Evolutionary conservation across 768 basidiomycete genomes (phyloP), one percentile per base, ranked within the genome.

Genomic region (Collybiopsis luxurians): DNA sequence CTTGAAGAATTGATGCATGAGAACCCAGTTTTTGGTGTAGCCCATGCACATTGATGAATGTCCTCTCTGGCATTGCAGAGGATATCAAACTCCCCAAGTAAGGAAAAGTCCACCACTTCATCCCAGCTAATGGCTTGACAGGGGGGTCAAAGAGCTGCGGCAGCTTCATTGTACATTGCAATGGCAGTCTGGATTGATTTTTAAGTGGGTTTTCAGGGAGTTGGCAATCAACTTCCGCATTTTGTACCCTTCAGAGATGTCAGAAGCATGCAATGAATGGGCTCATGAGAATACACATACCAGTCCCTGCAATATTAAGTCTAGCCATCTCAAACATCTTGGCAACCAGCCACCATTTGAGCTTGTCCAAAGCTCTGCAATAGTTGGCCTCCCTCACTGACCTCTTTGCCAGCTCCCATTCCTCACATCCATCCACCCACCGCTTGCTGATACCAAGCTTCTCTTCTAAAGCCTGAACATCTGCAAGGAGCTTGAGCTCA

Each of bases 161-260:
- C 43, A 44, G 43, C 43, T 5, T 44, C n/a, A n/a, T 44, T 44
- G n/a, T 23, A 47, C 7, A 10, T 13, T 12, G 23, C n/a, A 23
- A 47, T 27, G 19, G 46, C 23, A 5, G 10, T 27, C 46, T 47
- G 46, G n/a, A 47, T n/a, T 47, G 24, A 21, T 21, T 27, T 47
- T 27, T 26, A 21, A 47, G 10, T n/a, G 10, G 6, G 23, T 47
- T n/a, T 30, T 46, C 2, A 71, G 56, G 0, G 68, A 63, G 28
- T 60, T 64, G 12, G 59, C 56, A 31, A 71, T 67, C 49, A 69
- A 66, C 26, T 62, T 67, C 2, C 63, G 42, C 2, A 71, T 50
- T 19, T 66, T 67, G 59, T 71, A 72, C 6, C 69, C 71, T 70
- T n/a, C 7, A 45, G 43, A 45, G 7, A 45, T 45, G 43, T 45